phyloP scores from a whole-genome alignment of 1,284 basidiomycete genomes.

The Ganoderma lucidum region DNA sequence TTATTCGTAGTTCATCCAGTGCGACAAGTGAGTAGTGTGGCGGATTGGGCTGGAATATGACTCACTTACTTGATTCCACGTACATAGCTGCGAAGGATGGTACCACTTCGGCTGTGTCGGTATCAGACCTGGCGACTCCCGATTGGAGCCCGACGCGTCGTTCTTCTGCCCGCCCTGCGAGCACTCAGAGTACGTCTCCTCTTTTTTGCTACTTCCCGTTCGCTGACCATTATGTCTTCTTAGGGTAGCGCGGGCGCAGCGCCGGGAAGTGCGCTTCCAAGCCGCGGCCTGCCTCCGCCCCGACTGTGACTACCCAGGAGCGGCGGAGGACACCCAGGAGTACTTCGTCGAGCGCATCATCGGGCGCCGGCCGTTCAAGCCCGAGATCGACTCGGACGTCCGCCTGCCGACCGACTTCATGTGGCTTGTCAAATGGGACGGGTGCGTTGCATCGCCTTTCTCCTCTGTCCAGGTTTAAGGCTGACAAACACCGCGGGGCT shows the following conservation, averaged over 20 bases:
- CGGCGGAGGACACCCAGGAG: constrained; percentile 28
- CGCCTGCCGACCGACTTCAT: constrained; percentile 19
- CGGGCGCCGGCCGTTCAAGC: constrained; percentile 28
- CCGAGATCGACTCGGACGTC: constrained; percentile 16
- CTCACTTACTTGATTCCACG: neutral
- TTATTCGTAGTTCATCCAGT: constrained; percentile 23
- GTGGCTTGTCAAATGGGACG: constrained; percentile 34
- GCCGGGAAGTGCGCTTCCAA: constrained; percentile 21
- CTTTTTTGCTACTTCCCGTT: neutral
- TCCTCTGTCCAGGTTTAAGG: neutral
- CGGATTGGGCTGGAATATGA: too few relatives aligned
- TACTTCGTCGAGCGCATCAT: constrained; percentile 36
- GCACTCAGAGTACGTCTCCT: constrained; percentile 22
- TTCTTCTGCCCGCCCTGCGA: constrained; percentile 30
- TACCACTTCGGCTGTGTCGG: constrained; percentile 34
- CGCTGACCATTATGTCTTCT: neutral
- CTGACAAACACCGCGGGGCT: neutral
- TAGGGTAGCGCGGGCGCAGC: constrained; percentile 12
- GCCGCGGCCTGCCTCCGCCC: constrained; percentile 31
- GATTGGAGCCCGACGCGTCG: constrained; percentile 24
- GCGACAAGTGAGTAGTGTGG: constrained; percentile 17
- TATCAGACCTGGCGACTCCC: constrained; percentile 20
- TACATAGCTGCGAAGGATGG: constrained; percentile 28
- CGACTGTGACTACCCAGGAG: constrained; percentile 30
- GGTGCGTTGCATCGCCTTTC: constrained; percentile 17